Conservation (phyloP, 768 basidiomycete species). For the Kwoniella botswanensis region DNA sequence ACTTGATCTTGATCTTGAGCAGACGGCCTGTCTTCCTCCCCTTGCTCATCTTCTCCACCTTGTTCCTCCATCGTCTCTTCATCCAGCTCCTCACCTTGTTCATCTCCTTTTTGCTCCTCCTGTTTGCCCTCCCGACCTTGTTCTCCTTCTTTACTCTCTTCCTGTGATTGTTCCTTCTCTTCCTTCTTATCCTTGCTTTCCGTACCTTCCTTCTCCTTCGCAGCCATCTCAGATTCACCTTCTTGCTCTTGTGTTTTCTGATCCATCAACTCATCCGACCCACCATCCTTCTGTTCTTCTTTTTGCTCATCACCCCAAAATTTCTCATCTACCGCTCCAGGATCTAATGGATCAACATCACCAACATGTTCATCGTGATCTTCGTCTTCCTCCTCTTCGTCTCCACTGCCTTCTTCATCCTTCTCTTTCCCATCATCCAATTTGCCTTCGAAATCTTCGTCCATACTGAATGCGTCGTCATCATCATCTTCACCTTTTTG, state of each 20-base stretch:
- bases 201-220: conserved; percentile 70
- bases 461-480: conserved; percentile 86
- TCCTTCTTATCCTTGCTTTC: conserved; percentile 58
- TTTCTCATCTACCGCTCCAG: conserved; percentile 89
- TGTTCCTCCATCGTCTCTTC: conserved; percentile 55
- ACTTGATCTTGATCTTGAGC: conserved; percentile 69
- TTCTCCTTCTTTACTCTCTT: conserved; percentile 58
- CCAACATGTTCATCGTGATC: conserved; percentile 84
- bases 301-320: conserved; percentile 85
- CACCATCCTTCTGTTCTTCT: conserved; percentile 62
- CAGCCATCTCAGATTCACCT: conserved; percentile 73
- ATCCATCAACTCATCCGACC: conserved; percentile 66
- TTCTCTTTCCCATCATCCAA: conserved; percentile 75
- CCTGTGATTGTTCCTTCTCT: conserved; percentile 30
- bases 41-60: conserved; percentile 64
- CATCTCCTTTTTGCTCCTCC: conserved; percentile 39
- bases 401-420: conserved; percentile 62
- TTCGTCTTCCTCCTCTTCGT: conserved; percentile 61
- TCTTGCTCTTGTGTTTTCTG: conserved; percentile 64
- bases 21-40: conserved; percentile 52
- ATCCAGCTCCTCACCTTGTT: conserved; percentile 30
- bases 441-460: conserved; percentile 82
- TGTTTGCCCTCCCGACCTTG: conserved; percentile 58
- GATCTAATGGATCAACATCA: conserved; percentile 80
- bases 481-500: conserved; percentile 44